phyloP scores from a whole-genome alignment of 768 basidiomycete species.

The Dentipellis sp. region DNA sequence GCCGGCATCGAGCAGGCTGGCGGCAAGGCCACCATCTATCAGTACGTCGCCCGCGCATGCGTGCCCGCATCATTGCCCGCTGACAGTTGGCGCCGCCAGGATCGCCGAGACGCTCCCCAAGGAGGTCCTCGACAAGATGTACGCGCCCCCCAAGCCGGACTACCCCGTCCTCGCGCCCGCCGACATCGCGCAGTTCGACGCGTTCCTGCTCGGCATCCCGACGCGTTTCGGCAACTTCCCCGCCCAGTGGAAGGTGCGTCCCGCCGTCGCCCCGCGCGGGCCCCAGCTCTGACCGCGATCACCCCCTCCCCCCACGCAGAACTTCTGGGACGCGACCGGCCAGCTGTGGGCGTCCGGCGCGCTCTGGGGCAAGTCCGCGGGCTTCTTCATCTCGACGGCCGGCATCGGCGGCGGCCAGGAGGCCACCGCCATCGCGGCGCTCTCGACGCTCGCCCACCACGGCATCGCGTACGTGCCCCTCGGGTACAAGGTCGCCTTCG shows the following conservation, averaged over 20 bases:
- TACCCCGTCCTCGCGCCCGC: constrained; percentile 61
- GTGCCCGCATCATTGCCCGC: neutral
- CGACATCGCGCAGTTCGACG: constrained; percentile 57
- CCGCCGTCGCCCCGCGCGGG: too few species aligned
- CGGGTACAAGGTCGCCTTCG: constrained; percentile 36
- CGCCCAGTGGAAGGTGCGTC: constrained; percentile 65
- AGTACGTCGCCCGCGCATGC: constrained; percentile 21
- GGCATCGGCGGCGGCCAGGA: constrained; percentile 74
- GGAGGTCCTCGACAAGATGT: constrained; percentile 59
- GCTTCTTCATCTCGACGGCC: constrained; percentile 66
- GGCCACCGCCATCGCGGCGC: constrained; percentile 36
- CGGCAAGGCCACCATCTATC: constrained; percentile 38
- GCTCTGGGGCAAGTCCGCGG: constrained; percentile 69
- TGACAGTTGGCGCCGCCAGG: constrained; percentile 26
- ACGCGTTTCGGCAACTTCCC: constrained; percentile 80
- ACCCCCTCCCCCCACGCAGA: constrained; percentile 25
- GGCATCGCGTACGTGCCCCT: constrained; percentile 64
- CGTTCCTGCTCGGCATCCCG: constrained; percentile 69
- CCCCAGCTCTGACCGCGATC: too few species aligned
- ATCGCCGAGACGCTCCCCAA: constrained; percentile 71
- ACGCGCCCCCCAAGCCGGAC: constrained; percentile 61
- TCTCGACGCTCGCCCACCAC: constrained; percentile 62
- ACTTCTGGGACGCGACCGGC: constrained; percentile 77
- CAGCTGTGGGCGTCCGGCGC: constrained; percentile 49
- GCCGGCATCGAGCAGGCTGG: constrained; percentile 32